Percentiles rank a stretch among this genome's conserved stretches.
phyloP scores from a whole-genome alignment of 2,329 filamentous ascomycete species.

The Colletotrichum sp. region DNA sequence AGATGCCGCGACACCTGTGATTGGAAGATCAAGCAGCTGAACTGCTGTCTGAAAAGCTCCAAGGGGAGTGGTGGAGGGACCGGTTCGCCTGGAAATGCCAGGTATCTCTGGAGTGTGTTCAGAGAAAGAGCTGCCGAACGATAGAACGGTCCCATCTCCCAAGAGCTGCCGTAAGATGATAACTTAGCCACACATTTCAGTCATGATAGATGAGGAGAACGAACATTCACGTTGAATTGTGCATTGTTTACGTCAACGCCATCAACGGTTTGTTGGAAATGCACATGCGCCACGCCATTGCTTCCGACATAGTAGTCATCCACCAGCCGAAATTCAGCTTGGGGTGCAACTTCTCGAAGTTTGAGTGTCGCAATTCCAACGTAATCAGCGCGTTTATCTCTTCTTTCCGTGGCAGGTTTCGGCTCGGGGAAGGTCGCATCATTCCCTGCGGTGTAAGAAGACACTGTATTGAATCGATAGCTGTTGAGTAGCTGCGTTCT shows the following conservation, averaged over 20 bases:
- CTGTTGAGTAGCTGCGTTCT: not conserved
- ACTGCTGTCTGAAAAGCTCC: not conserved
- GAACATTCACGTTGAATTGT: slow-evolving; percentile 65
- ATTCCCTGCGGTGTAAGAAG: not conserved
- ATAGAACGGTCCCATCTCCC: not conserved
- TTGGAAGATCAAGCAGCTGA: not conserved
- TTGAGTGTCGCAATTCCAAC: slow-evolving; percentile 49
- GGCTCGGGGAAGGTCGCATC: accelerated
- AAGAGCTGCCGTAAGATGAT: not conserved
- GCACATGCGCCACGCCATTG: slow-evolving; percentile 61
- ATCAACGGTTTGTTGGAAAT: slow-evolving; percentile 64
- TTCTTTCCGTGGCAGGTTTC: not conserved
- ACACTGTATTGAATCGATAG: not conserved
- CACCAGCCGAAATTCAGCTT: slow-evolving; percentile 52
- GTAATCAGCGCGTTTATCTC: slow-evolving; percentile 35
- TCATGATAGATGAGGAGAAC: not conserved
- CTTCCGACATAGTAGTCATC: slow-evolving; percentile 58
- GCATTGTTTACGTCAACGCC: slow-evolving; percentile 66
- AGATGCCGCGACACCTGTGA: not conserved
- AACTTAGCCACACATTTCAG: not conserved
- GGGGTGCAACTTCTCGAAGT: slow-evolving; percentile 41
- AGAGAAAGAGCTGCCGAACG: not conserved
- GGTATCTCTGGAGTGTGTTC: not conserved
- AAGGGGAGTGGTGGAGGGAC: accelerated
- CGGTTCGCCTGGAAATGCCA: not conserved